Percentiles rank a stretch among this genome's conserved stretches.
These are phyloP conservation scores for Eimeria sp. DNA, from an alignment of 169 alveolate genomes.

Conservation along the genomic window DNA sequence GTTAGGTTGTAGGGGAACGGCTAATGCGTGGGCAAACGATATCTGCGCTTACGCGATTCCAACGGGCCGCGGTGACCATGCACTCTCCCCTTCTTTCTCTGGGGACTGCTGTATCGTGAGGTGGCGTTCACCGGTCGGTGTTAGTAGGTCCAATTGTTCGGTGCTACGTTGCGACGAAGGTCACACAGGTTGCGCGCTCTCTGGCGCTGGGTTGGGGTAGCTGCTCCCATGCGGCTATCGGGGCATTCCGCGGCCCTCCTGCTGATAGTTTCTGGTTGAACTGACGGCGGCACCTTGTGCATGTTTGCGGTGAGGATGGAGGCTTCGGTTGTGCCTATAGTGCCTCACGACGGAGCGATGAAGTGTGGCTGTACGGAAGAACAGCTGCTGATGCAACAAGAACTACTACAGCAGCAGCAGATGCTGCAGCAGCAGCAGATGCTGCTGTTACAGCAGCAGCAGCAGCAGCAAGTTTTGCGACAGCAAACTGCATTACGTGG, in stretches of 20 bases:
- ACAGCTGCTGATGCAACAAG: constrained; percentile 43
- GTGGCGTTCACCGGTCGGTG: constrained; percentile 13
- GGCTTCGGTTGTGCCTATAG: constrained; percentile 21
- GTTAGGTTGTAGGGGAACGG: neutral
- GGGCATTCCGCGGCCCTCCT: constrained; percentile 10
- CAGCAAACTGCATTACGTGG: constrained; percentile 11
- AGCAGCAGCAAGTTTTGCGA: constrained; percentile 17
- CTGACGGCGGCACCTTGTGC: neutral
- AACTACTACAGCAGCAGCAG: constrained; percentile 32
- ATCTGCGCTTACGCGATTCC: constrained; percentile 35
- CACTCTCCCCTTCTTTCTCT: neutral
- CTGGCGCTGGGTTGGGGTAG: constrained; percentile 8
- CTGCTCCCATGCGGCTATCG: constrained; percentile 58
- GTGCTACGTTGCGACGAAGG: neutral
- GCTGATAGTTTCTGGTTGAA: constrained; percentile 24
- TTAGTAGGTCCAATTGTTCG: constrained; percentile 17
- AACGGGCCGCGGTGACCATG: constrained; percentile 59
- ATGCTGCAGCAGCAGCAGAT: constrained; percentile 32
- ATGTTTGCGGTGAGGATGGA: constrained; percentile 41
- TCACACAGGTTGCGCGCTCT: neutral
- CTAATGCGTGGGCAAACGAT: constrained; percentile 19
- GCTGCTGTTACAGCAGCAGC: constrained; percentile 23
- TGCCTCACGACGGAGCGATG: constrained; percentile 22
- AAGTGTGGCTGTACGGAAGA: constrained; percentile 40
- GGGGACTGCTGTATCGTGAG: constrained; percentile 41